Evolutionary conservation across 805 yeast genomes (phyloP), one percentile per base, ranked within the genome.

Genomic region (Aciculoconidium aculeatum): DNA sequence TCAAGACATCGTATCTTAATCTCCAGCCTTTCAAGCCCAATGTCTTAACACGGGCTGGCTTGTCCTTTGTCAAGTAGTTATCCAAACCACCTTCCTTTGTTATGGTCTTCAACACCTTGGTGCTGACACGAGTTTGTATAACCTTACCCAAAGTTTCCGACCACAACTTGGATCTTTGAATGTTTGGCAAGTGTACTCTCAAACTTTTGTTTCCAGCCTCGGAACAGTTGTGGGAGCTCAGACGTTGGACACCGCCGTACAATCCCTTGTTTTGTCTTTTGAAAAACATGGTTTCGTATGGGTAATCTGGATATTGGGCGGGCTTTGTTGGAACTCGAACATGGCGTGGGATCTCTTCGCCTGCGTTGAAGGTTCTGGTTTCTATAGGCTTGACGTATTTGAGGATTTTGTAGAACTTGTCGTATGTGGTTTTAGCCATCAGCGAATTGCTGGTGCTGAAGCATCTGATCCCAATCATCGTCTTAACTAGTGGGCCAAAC

Each of bases 11-110:
- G 54, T 80, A 88, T 49, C 90, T 80, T 42, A 92, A 66, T 45
- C 73, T 74, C 97, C 97, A 92, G 18, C 97, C 98, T 34, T 73
- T 67, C 31, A 88, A 80, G 0, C 98, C 98, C 49, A 92, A 63
- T 53, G 92, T 95, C 63, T 92, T 92, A 41, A 85, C 67, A 61
- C 98, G 72, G 3, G 94, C 94, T 5, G 94, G 67, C 42, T 82
- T 85, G 36, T 87, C 94, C 58, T 92, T 92, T 23, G 77, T 70
- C 37, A 92, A 57, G 52, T 92, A 92, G 40, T 78, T 78, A 51
- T 92, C 99, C 33, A 92, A 66, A 4, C 99, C 98, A 38, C 98
- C 98, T 55, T 90, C 97, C 45, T 77, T 84, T 35, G 84, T 80
- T 35, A 92, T 80, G 0, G 96, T 87, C 46, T 79, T 76, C 49